phyloP scores from a whole-genome alignment of 1,139 yeast genomes.

The Geotrichum fermentans region DNA sequence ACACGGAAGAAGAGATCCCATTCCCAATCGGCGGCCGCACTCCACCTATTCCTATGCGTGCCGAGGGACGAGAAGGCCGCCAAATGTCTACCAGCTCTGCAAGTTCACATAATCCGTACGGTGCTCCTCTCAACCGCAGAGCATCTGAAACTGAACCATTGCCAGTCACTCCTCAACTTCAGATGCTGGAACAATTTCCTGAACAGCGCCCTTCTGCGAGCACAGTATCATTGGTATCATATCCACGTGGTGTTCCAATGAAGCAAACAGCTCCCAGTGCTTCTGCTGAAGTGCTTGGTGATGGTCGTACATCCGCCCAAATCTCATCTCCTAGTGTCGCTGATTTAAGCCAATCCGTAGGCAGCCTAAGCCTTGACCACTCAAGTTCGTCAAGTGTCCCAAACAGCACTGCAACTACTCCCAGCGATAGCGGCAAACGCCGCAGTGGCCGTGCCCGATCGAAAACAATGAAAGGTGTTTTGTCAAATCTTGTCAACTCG shows the following conservation, averaged over 20 bases:
- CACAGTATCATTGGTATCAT: slow-evolving; percentile 10
- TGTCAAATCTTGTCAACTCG: slow-evolving; percentile 47
- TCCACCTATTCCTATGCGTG: slow-evolving; percentile 20
- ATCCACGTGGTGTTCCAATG: slow-evolving; percentile 11
- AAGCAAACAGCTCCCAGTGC: slow-evolving; percentile 11
- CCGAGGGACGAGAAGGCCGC: slow-evolving; percentile 16
- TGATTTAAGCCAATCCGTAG: slow-evolving; percentile 20
- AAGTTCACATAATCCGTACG: background rate
- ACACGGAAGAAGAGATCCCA: slow-evolving; percentile 10
- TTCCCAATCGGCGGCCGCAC: slow-evolving; percentile 17
- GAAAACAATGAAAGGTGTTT: slow-evolving; percentile 48
- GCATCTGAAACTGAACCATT: slow-evolving; percentile 15
- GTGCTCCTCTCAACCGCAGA: background rate
- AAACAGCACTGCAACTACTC: slow-evolving; percentile 11
- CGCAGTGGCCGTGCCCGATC: slow-evolving; percentile 29
- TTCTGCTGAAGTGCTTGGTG: slow-evolving; percentile 12
- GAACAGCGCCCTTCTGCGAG: slow-evolving; percentile 10
- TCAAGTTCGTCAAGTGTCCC: slow-evolving; percentile 14
- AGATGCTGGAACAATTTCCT: slow-evolving; percentile 19
- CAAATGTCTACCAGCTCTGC: slow-evolving; percentile 13
- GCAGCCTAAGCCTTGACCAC: slow-evolving; percentile 13
- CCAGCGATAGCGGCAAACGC: slow-evolving; percentile 24
- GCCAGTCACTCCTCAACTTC: slow-evolving; percentile 24
- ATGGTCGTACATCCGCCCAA: slow-evolving; percentile 14
- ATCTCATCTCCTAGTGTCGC: slow-evolving; percentile 13